A percentile compares a stretch with the other conserved stretches of the same genome.
These are phyloP conservation scores for Ustilago vetiveriae DNA, from an alignment of 1,284 basidiomycete genomes.

Conservation along the genomic window DNA sequence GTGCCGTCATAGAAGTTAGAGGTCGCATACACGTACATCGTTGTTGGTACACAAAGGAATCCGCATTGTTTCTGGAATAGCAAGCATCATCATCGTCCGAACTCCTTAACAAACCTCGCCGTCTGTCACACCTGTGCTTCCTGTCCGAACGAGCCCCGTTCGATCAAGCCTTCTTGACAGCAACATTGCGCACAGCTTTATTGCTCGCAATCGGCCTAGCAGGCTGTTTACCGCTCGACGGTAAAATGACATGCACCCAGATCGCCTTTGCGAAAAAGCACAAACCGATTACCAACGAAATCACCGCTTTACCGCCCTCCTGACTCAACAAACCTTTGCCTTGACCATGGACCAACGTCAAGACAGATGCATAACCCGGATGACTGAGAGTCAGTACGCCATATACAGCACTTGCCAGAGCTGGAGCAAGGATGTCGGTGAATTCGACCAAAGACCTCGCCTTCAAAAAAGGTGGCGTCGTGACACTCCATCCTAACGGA, in stretches of 20 bases:
- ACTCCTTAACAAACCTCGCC: too few relatives aligned
- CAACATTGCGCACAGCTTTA: constrained; percentile 12
- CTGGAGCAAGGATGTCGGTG: constrained; percentile 51
- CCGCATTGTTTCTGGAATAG: too few relatives aligned
- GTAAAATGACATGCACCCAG: constrained; percentile 37
- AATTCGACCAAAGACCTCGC: constrained; percentile 39
- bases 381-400: constrained; percentile 45
- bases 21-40: constrained; percentile 8
- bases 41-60: too few relatives aligned
- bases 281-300: constrained; percentile 49
- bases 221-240: not conserved
- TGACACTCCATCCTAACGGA: constrained; percentile 51
- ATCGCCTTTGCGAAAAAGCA: constrained; percentile 49
- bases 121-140: too few relatives aligned
- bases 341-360: constrained; percentile 13
- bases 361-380: constrained; percentile 19
- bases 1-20: not conserved
- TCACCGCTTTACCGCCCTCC: constrained; percentile 45
- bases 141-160: too few relatives aligned
- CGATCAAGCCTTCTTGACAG: constrained; percentile 22
- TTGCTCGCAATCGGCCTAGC: constrained; percentile 22
- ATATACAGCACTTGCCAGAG: constrained; percentile 41
- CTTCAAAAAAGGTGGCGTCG: constrained; percentile 50
- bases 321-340: constrained; percentile 20
- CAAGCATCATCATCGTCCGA: too few relatives aligned